phyloP scores from a whole-genome alignment of 2,329 filamentous ascomycete species.

The Calonectria ilicicola region DNA sequence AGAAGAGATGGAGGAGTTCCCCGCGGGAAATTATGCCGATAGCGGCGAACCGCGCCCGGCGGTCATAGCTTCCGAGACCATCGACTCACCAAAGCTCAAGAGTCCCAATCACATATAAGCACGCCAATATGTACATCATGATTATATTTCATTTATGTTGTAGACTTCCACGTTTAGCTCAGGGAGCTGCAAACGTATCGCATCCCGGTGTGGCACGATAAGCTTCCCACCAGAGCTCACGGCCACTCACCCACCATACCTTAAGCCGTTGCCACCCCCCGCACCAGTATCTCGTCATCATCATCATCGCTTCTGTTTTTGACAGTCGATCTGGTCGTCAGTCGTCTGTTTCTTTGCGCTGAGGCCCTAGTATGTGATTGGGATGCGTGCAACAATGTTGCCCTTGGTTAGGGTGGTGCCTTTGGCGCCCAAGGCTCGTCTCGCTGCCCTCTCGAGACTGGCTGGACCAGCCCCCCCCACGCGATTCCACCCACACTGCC shows the following conservation, averaged over 20 bases:
- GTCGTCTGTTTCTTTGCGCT: constrained; percentile 30
- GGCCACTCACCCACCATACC: constrained; percentile 25
- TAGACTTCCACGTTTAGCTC: not conserved
- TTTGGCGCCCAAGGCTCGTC: constrained; percentile 27
- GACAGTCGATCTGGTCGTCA: constrained; percentile 31
- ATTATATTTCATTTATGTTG: not conserved
- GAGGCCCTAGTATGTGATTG: constrained; percentile 39
- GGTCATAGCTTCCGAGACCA: not conserved
- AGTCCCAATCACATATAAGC: not conserved
- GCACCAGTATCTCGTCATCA: constrained; percentile 35
- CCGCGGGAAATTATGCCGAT: constrained; percentile 18
- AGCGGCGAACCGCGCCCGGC: constrained; percentile 20
- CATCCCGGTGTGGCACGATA: constrained; percentile 23
- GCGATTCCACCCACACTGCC: constrained; percentile 27
- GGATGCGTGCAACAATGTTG: constrained; percentile 35
- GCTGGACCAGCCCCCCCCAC: constrained; percentile 13
- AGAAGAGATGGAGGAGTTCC: not conserved
- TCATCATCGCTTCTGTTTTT: constrained; percentile 34
- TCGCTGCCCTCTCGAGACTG: constrained; percentile 21
- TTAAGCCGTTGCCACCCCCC: constrained; percentile 36
- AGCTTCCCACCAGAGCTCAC: constrained; percentile 23
- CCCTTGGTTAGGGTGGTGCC: constrained; percentile 41
- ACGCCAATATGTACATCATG: not conserved
- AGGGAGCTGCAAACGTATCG: not conserved
- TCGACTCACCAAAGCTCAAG: not conserved